Evolutionary conservation across 169 alveolate genomes (phyloP), one percentile per base, ranked within the genome.

Genomic region (Eimeria falciformis): DNA sequence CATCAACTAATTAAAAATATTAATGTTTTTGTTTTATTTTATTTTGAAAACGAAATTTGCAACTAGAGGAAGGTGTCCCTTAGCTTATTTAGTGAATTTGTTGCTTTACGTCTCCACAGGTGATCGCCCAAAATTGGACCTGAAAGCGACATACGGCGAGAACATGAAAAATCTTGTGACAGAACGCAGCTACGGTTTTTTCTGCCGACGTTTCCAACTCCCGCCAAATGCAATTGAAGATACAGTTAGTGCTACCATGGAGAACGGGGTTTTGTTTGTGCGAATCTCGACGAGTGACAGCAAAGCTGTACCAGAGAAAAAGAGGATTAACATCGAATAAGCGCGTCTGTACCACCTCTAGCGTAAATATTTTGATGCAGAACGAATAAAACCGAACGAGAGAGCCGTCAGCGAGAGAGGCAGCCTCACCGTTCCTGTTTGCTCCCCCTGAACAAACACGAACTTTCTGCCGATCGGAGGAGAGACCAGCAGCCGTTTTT

Each of bases 181-280:
- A 6, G 93, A 89, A 79, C 50, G 93, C 25, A 17, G 25, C 50
- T 75, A 43, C 23, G 93, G 93, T 23, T 89, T 75, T 21, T 89
- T 89, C 53, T 89, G 77, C 83, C 37, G 93, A 55, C 84, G 82
- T 21, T 89, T 89, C 58, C 93, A 89, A 58, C 58, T 89, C 62
- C 93, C 93, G 29, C 66, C 83, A 3, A 89, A 89, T 29, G 93
- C 89, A 3, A 43, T 40, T 2, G 93, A 89, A 37, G 93, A 89
- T 46, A 58, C 87, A 7, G 84, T 89, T 12, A 89, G 71, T n/a
- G 93, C 93, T 12, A 11, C 93, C 50, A 88, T 88, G 93, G 88
- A 88, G 55, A 55, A 88, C 14, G 93, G 93, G 0, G 93, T 88
- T 33, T 37, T 88, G 78, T 77, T 46, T 47, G 86, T 77, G 18